Evolutionary conservation across 805 yeast genomes (phyloP).

Genomic region (Wickerhamomyces subpelliculosus): DNA sequence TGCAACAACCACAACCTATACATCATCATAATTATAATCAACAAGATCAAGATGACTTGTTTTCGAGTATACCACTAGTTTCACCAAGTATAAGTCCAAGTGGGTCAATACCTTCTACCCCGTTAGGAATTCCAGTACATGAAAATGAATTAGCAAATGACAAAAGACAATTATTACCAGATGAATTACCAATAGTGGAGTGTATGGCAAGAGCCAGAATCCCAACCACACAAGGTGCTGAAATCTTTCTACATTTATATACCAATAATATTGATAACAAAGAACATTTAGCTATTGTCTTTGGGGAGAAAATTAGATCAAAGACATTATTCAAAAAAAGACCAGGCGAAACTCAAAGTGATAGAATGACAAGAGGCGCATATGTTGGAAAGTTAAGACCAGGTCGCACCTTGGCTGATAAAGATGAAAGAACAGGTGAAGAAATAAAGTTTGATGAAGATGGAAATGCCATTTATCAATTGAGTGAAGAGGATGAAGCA

Average conservation of each 20-base stretch:
- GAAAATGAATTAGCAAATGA: constrained; percentile 5
- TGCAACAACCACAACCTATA: constrained; percentile 16
- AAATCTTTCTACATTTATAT: constrained; percentile 85
- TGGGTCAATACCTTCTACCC: constrained; percentile 19
- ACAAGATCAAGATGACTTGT: constrained; percentile 14
- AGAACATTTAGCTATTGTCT: constrained; percentile 95
- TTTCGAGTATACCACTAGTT: constrained; percentile 30
- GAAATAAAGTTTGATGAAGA: constrained; percentile 32
- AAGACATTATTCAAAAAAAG: constrained; percentile 56
- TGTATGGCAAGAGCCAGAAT: constrained; percentile 94
- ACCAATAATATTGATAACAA: constrained; percentile 80
- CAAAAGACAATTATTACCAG: constrained; percentile 39
- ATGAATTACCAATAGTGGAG: constrained; percentile 61
- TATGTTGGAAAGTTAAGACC: constrained; percentile 87
- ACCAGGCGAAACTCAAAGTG: constrained; percentile 75
- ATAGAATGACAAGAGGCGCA: constrained; percentile 98
- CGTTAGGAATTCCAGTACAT: constrained; percentile 19
- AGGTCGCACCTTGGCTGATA: constrained; percentile 69
- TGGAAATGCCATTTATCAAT: constrained; percentile 29
- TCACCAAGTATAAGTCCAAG: constrained; percentile 34
- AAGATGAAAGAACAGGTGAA: constrained; percentile 38
- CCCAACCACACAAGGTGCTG: constrained; percentile 94
- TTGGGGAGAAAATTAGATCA: constrained; percentile 87
- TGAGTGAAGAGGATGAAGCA: constrained; percentile 27
- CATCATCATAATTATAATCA: too few relatives aligned